Percentiles rank a stretch among this genome's conserved stretches.
These are phyloP conservation scores for Huiozyma naganishii DNA, from an alignment of 805 yeast genomes.

Conservation along the genomic window DNA sequence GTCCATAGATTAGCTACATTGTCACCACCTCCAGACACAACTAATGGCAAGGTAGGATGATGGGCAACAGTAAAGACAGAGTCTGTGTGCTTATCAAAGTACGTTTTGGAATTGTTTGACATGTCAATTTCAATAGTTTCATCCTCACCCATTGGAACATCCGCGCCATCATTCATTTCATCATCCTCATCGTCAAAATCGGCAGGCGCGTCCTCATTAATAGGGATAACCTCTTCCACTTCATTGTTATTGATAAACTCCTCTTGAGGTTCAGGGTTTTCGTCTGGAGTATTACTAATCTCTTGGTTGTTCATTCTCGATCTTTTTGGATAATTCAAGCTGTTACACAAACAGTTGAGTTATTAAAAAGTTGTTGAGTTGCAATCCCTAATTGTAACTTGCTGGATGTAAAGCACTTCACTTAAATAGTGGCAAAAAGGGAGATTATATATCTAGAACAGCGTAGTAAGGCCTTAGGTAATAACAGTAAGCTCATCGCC, in stretches of 20 bases:
- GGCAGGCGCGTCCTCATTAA: conserved; percentile 25
- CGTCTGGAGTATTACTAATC: conserved; percentile 3
- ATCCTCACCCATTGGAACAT: conserved; percentile 17
- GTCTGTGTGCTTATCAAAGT: conserved; percentile 84
- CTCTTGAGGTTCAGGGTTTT: conserved; percentile 18
- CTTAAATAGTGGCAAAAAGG: no score
- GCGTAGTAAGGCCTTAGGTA: no score
- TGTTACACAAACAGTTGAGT: no score
- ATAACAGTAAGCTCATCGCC: no score
- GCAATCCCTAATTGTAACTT: no score
- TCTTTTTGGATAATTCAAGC: not conserved
- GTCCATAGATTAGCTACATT: conserved; percentile 87
- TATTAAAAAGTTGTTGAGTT: no score
- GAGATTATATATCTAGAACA: no score
- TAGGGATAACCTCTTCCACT: conserved; percentile 31
- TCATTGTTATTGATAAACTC: conserved; percentile 33
- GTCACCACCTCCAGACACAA: conserved; percentile 94
- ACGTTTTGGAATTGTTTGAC: conserved; percentile 80
- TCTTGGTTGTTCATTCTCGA: conserved; percentile 8
- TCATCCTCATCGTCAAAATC: conserved; percentile 29
- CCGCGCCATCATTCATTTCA: conserved; percentile 30
- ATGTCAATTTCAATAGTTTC: conserved; percentile 65
- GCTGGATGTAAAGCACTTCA: no score
- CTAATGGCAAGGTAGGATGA: conserved; percentile 79
- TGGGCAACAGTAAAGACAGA: conserved; percentile 72